Evolutionary conservation across 2,329 filamentous ascomycete species (phyloP).

Genomic region (Clonostachys byssicola): DNA sequence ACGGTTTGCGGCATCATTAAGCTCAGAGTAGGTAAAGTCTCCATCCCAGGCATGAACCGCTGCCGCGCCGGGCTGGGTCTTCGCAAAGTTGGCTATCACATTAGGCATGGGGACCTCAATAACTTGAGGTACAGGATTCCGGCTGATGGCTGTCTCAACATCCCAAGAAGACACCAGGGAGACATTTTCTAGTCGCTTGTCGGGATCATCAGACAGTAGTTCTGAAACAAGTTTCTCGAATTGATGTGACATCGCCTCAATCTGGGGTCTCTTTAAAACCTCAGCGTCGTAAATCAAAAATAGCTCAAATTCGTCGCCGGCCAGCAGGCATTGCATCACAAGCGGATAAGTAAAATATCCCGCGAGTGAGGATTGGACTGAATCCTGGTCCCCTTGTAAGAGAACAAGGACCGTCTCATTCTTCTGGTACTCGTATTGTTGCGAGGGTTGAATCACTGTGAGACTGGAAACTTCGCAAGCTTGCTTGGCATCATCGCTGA

Average conservation of each 20-base stretch:
- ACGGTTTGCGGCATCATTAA: neutral
- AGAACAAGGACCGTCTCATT: neutral
- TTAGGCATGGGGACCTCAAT: slow-evolving; percentile 25
- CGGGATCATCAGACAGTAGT: neutral
- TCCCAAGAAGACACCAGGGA: neutral
- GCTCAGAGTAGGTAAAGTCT: neutral
- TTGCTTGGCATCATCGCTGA: neutral
- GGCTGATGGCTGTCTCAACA: neutral
- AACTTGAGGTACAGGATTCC: slow-evolving; percentile 12
- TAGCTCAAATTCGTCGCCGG: slow-evolving; percentile 1
- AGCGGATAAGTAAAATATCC: slow-evolving; percentile 6
- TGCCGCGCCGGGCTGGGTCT: neutral
- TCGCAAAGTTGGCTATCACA: slow-evolving; percentile 12
- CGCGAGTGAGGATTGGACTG: slow-evolving; percentile 17
- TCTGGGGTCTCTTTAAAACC: slow-evolving; percentile 3
- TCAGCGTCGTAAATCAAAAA: slow-evolving; percentile 1
- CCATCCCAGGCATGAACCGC: slow-evolving; percentile 18
- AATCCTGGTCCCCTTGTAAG: neutral
- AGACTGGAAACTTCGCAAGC: neutral
- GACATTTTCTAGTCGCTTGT: neutral
- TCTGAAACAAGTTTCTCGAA: slow-evolving; percentile 3
- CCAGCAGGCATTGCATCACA: slow-evolving; percentile 2
- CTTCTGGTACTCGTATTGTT: neutral
- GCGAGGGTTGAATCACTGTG: neutral
- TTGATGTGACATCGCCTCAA: slow-evolving; percentile 6